Percentiles rank a stretch among this genome's conserved stretches.
These are phyloP conservation scores for Colletotrichum noveboracense DNA, from an alignment of 2,329 filamentous ascomycete species.

Conservation along the genomic window DNA sequence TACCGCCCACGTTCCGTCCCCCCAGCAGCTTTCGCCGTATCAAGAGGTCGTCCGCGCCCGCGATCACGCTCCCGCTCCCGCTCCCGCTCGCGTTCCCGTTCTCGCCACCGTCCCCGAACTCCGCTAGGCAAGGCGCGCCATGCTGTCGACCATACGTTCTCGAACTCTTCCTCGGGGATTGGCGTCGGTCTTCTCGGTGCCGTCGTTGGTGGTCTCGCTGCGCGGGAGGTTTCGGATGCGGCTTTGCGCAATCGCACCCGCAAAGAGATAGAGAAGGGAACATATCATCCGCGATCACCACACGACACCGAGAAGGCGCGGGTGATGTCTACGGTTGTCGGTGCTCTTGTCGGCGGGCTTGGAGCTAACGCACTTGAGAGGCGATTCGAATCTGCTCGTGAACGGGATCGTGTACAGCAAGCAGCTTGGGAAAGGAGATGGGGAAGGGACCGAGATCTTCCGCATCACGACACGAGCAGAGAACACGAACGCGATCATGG, in stretches of 20 bases:
- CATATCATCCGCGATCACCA: conserved; percentile 2
- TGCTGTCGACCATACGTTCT: conserved; percentile 52
- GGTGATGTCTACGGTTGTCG: conserved; percentile 55
- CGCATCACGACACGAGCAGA: conserved; percentile 27
- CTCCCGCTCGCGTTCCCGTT: conserved; percentile 27
- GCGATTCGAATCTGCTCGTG: conserved; percentile 42
- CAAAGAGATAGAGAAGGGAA: conserved; percentile 16
- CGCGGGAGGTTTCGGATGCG: conserved; percentile 51
- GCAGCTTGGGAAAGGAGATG: conserved; percentile 38
- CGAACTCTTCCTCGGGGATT: conserved; percentile 51
- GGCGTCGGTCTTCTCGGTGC: conserved; percentile 59
- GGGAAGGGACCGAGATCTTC: conserved; percentile 31
- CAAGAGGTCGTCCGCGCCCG: conserved; percentile 15
- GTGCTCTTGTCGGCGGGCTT: conserved; percentile 59
- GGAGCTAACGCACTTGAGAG: conserved; percentile 57
- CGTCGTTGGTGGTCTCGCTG: conserved; percentile 59
- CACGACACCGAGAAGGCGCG: conserved; percentile 34
- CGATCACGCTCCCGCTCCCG: conserved; percentile 27
- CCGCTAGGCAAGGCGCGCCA: conserved; percentile 45
- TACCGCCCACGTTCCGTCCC: conserved; percentile 24
- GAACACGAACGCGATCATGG: conserved; percentile 17
- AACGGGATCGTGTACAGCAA: conserved; percentile 35
- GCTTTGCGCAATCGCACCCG: conserved; percentile 32
- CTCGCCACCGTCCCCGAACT: conserved; percentile 32
- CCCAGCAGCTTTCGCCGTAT: conserved; percentile 1